Percentiles rank a stretch among this genome's conserved stretches.
phyloP scores from a whole-genome alignment of 2,329 filamentous ascomycete species.

The Xylariomycetidae sp. region DNA sequence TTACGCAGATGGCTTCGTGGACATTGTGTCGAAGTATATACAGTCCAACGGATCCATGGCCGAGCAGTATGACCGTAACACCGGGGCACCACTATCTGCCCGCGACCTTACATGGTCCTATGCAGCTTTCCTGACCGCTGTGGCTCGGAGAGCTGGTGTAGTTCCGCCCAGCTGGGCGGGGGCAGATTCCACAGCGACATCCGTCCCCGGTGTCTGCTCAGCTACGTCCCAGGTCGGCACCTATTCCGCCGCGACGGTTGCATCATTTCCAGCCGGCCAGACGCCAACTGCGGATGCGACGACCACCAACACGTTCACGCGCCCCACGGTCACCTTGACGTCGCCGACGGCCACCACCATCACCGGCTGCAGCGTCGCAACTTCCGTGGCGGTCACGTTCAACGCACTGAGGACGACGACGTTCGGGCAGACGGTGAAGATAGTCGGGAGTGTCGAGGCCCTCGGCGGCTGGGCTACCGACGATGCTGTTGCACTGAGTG shows the following conservation, averaged over 20 bases:
- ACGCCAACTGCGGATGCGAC: conserved; percentile 33
- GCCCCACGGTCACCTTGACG: conserved; percentile 23
- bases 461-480: conserved; percentile 60
- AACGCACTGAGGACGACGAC: conserved; percentile 51
- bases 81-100: conserved; percentile 55
- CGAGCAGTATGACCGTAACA: conserved; percentile 60
- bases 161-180: conserved; percentile 54
- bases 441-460: conserved; percentile 54
- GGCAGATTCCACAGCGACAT: conserved; percentile 34
- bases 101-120: conserved; percentile 49
- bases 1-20: conserved; percentile 59
- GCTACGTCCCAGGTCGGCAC: conserved; percentile 42
- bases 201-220: conserved; percentile 45
- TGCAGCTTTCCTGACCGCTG: conserved; percentile 55
- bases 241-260: conserved; percentile 45
- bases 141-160: conserved; percentile 49
- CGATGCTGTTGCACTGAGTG: conserved; percentile 52
- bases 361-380: conserved; percentile 33
- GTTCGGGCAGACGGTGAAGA: conserved; percentile 60
- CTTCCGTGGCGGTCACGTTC: conserved; percentile 58
- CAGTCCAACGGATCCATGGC: conserved; percentile 57
- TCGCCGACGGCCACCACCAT: conserved; percentile 16
- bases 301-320: conserved; percentile 18
- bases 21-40: conserved; percentile 59
- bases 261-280: conserved; percentile 45